Evolutionary conservation across 2,329 filamentous ascomycete species (phyloP), one percentile per base, ranked within the genome.

Genomic region (Diaporthe sp.): DNA sequence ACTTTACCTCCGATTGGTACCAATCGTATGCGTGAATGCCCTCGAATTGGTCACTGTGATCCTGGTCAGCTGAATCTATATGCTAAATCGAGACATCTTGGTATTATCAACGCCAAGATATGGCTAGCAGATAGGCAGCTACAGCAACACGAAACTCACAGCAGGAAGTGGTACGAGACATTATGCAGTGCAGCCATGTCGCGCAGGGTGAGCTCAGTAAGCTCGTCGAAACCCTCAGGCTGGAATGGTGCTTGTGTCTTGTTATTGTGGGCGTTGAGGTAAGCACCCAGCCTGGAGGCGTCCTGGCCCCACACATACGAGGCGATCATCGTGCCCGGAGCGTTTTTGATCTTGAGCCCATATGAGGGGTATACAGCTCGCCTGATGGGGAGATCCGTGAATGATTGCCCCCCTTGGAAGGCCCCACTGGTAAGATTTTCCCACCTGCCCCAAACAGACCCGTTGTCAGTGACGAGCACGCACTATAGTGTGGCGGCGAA

Each of bases 281-380:
- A 80, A 15, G 78, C 75, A 19, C 79, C 78, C 31, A 81, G 70
- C 15, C 80, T 79, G n/a, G 77, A 76, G 31, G 79, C 76, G 61
- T 81, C 80, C 58, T 81, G 79, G 65, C 74, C 78, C 79, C 79
- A 80, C 28, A 75, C 76, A 57, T 80, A 81, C 62, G 75, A 78
- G 74, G 78, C 79, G 39, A 81, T 79, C 79, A 80, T 80, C 49
- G 78, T 78, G 6, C 79, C 79, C 1, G 78, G 77, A 7, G 79
- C 79, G 49, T 65, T 72, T 12, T 70, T 55, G 25, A 79, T 65
- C 67, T 79, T 75, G 10, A 80, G n/a, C 5, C 79, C 79, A 39
- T 83, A 83, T 0, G 82, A 84, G 0, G 82, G 82, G 49, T 84
- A 84, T 1, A 84, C 82, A 1, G 79, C 82, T 31, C 80, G 79